Base-by-base conservation (phyloP, 1,284 basidiomycete species). In the Cryptococcus sp. region DNA sequence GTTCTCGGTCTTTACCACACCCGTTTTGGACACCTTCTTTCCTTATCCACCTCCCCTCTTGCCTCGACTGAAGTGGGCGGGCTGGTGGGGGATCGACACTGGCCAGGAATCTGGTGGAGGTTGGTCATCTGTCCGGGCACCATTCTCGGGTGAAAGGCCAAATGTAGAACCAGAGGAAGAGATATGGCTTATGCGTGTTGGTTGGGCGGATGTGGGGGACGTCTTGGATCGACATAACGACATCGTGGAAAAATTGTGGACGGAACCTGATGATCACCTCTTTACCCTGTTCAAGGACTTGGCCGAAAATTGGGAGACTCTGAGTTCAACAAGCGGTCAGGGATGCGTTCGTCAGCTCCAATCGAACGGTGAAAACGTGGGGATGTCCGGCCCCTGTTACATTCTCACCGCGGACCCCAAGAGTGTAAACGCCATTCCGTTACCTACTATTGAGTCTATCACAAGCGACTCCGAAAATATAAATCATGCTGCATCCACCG, bases 41-140 rank as follows among this genome's bases (percentile, higher is more conserved):
- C 73, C 74, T 2, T 70, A 73, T 47, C 73, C 77, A 13, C 73
- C 75, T 11, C 72, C 75, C 1, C 62, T 75, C 17, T 58, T 79
- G 1, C 76, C 75, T 0, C 58, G 67, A 5, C 50, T 77, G 13
- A 48, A 61, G 3, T 72, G 71, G 70, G 64, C 62, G 0, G 72
- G 69, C 4, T 74, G 72, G 74, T 75, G 74, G 74, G 63, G 62
- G 0, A 49, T 50, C 23, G 67, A 70, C 51, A 62, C 60, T n/a
- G 62, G 57, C 13, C 58, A 57, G 22, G 22, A 37, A 26, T 46
- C 52, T 3, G 56, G 17, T 1, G 47, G 61, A 34, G 64, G 63
- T 25, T 68, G 66, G 68, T 26, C 50, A 3, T 48, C 59, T 19
- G 62, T 46, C 23, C 50, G 50, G 43, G 51, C 26, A 29, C 39